phyloP scores from a whole-genome alignment of 257 asterid species.

The Nicotiana obtusifolia region DNA sequence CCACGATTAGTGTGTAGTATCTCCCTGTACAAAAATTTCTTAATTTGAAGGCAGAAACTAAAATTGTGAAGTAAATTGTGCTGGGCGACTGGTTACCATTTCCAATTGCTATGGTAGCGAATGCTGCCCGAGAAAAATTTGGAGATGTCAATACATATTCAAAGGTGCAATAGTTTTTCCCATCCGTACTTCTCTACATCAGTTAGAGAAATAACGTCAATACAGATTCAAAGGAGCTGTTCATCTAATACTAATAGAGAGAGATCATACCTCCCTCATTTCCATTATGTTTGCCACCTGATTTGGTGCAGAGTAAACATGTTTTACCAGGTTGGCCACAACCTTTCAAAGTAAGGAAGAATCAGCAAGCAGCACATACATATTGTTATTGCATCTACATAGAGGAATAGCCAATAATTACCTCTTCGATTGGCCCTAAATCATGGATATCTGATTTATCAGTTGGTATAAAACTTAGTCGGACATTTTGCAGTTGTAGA shows the following conservation, averaged over 20 bases:
- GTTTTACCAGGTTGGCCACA: conserved; percentile 43
- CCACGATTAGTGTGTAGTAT: conserved; percentile 72
- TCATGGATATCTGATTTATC: conserved; percentile 70
- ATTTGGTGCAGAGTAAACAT: conserved; percentile 73
- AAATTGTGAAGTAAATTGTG: not conserved
- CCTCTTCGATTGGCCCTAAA: conserved; percentile 79
- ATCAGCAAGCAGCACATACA: not conserved
- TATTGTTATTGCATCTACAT: not conserved
- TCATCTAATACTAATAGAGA: not conserved
- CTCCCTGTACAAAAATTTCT: conserved; percentile 42
- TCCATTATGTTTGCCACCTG: conserved; percentile 54
- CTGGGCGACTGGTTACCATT: conserved; percentile 40
- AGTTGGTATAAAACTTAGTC: conserved; percentile 79
- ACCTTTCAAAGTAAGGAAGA: conserved; percentile 30
- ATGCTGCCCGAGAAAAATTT: conserved; percentile 74
- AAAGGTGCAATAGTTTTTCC: conserved; percentile 70
- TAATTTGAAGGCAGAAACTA: not conserved
- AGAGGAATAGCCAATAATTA: not conserved
- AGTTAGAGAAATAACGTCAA: conserved; percentile 4
- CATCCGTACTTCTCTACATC: conserved; percentile 60
- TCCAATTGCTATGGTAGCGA: conserved; percentile 79
- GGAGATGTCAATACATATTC: conserved; percentile 66
- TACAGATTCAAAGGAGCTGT: not conserved
- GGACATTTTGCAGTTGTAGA: conserved; percentile 74
- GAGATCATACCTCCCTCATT: conserved; percentile 62